Evolutionary conservation across 2,329 filamentous ascomycete genomes (phyloP).

Genomic region (Talaromyces sp.): DNA sequence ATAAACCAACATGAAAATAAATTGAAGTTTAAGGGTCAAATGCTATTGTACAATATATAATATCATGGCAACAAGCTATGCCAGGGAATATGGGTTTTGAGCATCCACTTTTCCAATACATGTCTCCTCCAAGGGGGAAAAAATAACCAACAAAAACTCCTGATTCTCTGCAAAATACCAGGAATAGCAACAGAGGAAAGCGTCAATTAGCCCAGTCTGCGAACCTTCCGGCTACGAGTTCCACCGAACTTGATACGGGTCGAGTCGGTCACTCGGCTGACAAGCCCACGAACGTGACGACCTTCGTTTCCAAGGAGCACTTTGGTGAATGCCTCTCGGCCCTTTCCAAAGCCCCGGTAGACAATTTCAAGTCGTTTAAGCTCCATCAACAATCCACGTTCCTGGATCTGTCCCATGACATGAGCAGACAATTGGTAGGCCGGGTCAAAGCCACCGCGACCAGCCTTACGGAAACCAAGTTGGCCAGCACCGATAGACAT

Average conservation of each 20-base stretch:
- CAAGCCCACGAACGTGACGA: conserved; percentile 70
- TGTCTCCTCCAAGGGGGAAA: neutral
- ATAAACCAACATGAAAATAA: neutral
- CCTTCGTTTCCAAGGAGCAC: conserved; percentile 86
- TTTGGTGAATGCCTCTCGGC: conserved; percentile 87
- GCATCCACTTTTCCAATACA: conserved; percentile 1
- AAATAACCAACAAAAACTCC: conserved; percentile 1
- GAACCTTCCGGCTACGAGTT: conserved; percentile 79
- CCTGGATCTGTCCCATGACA: conserved; percentile 80
- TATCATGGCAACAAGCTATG: conserved; percentile 14
- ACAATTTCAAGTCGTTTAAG: conserved; percentile 79
- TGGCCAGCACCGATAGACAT: conserved; percentile 82
- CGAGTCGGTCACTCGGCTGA: conserved; percentile 78
- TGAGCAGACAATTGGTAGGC: conserved; percentile 88
- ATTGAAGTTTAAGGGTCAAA: neutral
- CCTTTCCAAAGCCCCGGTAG: conserved; percentile 80
- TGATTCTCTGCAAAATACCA: neutral
- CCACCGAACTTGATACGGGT: conserved; percentile 96
- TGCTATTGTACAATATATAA: conserved; percentile 27
- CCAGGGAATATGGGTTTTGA: conserved; percentile 1
- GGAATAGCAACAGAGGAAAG: neutral
- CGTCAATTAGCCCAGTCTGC: conserved; percentile 67
- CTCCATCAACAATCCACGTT: conserved; percentile 74
- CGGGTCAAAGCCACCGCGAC: conserved; percentile 82
- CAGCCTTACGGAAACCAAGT: conserved; percentile 84